Conservation (phyloP, 768 basidiomycete species). For the Obba rivulosa region DNA sequence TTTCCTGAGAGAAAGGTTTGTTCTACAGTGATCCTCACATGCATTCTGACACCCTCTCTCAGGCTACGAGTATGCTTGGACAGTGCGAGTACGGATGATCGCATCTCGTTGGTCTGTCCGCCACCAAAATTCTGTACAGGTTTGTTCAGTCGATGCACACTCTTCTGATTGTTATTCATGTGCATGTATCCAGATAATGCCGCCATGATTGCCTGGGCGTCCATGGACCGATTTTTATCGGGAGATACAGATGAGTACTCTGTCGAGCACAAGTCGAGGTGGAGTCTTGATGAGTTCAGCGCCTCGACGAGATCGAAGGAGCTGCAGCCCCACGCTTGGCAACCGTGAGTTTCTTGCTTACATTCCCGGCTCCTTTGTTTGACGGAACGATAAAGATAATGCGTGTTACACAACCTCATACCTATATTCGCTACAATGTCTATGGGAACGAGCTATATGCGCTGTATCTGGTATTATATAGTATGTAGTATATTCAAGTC, state of each 20-base stretch:
- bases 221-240: constrained; percentile 71
- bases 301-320: background rate
- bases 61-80: constrained; percentile 31
- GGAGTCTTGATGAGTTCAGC: constrained; percentile 64
- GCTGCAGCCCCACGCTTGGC: background rate
- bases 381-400: no score
- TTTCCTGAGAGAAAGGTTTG: constrained; percentile 61
- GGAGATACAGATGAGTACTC: constrained; percentile 58
- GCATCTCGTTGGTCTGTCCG: constrained; percentile 61
- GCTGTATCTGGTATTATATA: no score
- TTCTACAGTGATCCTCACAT: constrained; percentile 8
- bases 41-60: background rate
- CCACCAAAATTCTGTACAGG: constrained; percentile 80
- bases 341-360: no score
- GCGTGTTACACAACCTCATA: no score
- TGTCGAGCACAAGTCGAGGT: constrained; percentile 60
- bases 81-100: constrained; percentile 21
- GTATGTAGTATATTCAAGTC: no score
- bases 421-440: no score
- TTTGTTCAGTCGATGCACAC: constrained; percentile 22
- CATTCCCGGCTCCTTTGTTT: no score
- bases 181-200: constrained; percentile 68
- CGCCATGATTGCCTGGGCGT: constrained; percentile 94
- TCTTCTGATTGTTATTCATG: background rate
- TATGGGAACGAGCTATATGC: no score